Evolutionary conservation across 225 moss, liverwort and hornwort genomes (phyloP).

Genomic region (Thuidium tamariscinum): DNA sequence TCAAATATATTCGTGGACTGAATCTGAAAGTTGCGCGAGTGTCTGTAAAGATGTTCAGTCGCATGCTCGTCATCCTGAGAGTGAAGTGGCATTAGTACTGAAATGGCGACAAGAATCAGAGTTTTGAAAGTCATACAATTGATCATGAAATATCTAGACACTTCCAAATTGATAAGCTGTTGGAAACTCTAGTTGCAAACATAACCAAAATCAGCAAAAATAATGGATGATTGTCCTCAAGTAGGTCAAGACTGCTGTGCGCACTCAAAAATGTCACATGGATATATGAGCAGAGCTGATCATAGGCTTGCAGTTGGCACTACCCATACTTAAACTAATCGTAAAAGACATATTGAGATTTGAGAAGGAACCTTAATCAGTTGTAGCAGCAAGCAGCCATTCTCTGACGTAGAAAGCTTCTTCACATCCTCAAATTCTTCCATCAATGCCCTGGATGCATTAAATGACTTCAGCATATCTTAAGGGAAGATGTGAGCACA

Average conservation of each 20-base stretch:
- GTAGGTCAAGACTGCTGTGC: neutral
- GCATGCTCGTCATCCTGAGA: slow-evolving; percentile 33
- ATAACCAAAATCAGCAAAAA: neutral
- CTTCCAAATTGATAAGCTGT: neutral
- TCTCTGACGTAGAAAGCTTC: slow-evolving; percentile 25
- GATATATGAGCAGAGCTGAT: neutral
- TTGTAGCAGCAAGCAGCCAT: slow-evolving; percentile 32
- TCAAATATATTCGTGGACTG: slow-evolving; percentile 29
- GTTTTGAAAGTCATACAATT: neutral
- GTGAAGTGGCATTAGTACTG: neutral
- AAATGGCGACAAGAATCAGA: neutral
- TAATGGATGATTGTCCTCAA: neutral
- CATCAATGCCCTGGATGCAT: slow-evolving; percentile 22
- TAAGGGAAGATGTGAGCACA: neutral
- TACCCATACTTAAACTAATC: neutral
- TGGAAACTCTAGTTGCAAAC: neutral
- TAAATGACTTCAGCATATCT: neutral
- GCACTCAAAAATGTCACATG: neutral
- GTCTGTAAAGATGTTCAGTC: slow-evolving; percentile 15
- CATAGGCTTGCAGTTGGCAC: neutral
- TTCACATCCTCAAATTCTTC: slow-evolving; percentile 37
- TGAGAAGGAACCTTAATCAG: slow-evolving; percentile 21
- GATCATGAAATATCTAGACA: neutral
- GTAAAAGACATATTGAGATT: neutral
- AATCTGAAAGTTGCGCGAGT: slow-evolving; percentile 9